Percentiles rank a stretch among this genome's conserved stretches.
Evolutionary conservation across 306 rosid genomes (phyloP).

Genomic region (Rubus idaeus): DNA sequence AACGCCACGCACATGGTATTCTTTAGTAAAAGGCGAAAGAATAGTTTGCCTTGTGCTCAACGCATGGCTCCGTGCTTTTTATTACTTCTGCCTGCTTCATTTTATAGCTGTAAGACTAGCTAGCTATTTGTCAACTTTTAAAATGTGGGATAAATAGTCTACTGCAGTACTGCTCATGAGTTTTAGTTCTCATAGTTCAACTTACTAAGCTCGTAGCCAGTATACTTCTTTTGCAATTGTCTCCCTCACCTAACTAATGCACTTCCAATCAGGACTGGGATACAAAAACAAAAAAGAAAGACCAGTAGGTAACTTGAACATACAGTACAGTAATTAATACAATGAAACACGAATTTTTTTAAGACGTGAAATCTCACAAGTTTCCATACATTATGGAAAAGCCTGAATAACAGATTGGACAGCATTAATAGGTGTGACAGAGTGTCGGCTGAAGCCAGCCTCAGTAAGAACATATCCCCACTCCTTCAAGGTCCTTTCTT

Average conservation of each 20-base stretch:
- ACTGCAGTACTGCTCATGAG: too few species aligned
- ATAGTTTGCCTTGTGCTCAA: constrained; percentile 1
- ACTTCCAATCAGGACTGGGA: too few species aligned
- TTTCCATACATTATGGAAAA: constrained; percentile 8
- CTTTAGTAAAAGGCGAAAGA: constrained; percentile 6
- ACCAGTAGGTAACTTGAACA: too few species aligned
- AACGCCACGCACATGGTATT: not conserved
- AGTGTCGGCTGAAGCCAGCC: constrained; percentile 50
- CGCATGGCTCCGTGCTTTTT: not conserved
- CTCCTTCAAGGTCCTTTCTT: constrained; percentile 50
- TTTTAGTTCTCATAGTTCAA: too few species aligned
- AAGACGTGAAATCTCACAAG: too few species aligned
- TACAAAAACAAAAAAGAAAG: too few species aligned
- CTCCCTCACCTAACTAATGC: too few species aligned
- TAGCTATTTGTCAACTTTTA: not conserved
- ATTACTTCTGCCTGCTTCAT: not conserved
- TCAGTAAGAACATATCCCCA: constrained; percentile 53
- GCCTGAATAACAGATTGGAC: constrained; percentile 48
- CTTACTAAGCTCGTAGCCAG: too few species aligned
- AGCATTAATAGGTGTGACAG: constrained; percentile 34
- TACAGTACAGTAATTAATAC: too few species aligned
- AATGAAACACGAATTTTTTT: too few species aligned
- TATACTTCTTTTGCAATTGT: too few species aligned
- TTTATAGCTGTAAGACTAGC: not conserved
- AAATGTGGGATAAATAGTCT: not conserved